Evolutionary conservation across 2,329 filamentous ascomycete genomes (phyloP), one percentile per base, ranked within the genome.

Genomic region (Diaporthe vexans): DNA sequence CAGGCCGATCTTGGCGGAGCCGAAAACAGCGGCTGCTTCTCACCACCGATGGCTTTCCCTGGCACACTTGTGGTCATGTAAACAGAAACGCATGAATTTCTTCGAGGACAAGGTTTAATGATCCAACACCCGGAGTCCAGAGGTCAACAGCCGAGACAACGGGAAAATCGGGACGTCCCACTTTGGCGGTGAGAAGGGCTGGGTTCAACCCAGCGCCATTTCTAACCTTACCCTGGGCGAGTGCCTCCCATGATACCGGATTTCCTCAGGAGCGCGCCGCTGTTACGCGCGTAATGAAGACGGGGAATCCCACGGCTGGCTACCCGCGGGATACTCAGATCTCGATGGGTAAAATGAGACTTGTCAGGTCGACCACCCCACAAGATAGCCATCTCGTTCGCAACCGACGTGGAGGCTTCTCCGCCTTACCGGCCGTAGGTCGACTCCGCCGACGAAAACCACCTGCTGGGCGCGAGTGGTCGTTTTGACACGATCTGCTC

Each of bases 111-210:
- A 61, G 35, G 51, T 65, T 74, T 48, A 51, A 74, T 74, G 29
- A 56, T 63, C 65, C 56, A 65, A 68, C 56, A 63, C 48, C 71
- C 57, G 54, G 67, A 35, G 58, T 71, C 52, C 43, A 73, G 48
- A 35, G 43, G 51, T 48, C 65, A 56, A 73, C 54, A 69, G 58
- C 72, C 57, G 71, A 70, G 58, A 73, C 71, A 67, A 63, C 37
- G 48, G 26, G 48, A 26, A 51, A 67, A 54, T 65, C 63, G 54
- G 58, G 35, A 40, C 24, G 35, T 75, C 68, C 33, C 48, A 59
- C 58, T 61, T 26, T 65, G 74, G 74, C 74, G 74, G 74, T 75
- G 74, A 71, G 54, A 26, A 37, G 65, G 74, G 67, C 74, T 51
- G 58, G 65, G 67, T 67, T 54, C 52, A 67, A 73, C 67, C 71